These are phyloP conservation scores for Stropharia rugosoannulata DNA, from an alignment of 768 basidiomycete genomes.

Conservation along the genomic window DNA sequence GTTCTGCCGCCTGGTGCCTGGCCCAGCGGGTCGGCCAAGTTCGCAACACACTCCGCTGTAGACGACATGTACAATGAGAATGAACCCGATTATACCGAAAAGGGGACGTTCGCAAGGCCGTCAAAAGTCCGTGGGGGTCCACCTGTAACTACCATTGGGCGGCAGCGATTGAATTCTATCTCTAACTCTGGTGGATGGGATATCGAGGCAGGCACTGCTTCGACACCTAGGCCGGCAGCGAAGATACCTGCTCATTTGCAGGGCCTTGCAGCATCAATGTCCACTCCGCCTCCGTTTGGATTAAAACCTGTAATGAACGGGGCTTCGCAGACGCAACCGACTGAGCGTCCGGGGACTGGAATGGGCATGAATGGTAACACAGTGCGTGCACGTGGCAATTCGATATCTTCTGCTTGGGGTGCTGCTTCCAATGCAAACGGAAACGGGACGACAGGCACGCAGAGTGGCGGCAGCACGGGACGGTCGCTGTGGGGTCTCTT, in stretches of 20 bases:
- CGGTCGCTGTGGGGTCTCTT: slow-evolving; percentile 20
- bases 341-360: slow-evolving; percentile 9
- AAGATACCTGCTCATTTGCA: slow-evolving; percentile 22
- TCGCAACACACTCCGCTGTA: neutral
- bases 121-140: neutral
- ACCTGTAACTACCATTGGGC: neutral
- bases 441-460: neutral
- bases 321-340: neutral
- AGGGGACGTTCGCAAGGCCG: neutral
- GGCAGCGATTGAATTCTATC: neutral
- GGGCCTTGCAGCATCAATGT: slow-evolving; percentile 4
- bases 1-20: slow-evolving; percentile 6
- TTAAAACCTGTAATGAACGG: neutral
- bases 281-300: slow-evolving; percentile 3
- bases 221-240: slow-evolving; percentile 23
- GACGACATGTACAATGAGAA: neutral
- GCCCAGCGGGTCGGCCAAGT: neutral
- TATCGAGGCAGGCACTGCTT: slow-evolving; percentile 9
- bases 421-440: slow-evolving; percentile 7
- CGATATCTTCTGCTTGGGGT: neutral
- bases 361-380: slow-evolving; percentile 6
- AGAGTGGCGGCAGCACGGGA: neutral
- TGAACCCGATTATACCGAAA: neutral
- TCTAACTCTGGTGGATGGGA: slow-evolving; percentile 3
- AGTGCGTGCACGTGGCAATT: slow-evolving; percentile 2